phyloP scores from a whole-genome alignment of 2,329 filamentous ascomycete genomes.

The Stagonosporopsis tanaceti region DNA sequence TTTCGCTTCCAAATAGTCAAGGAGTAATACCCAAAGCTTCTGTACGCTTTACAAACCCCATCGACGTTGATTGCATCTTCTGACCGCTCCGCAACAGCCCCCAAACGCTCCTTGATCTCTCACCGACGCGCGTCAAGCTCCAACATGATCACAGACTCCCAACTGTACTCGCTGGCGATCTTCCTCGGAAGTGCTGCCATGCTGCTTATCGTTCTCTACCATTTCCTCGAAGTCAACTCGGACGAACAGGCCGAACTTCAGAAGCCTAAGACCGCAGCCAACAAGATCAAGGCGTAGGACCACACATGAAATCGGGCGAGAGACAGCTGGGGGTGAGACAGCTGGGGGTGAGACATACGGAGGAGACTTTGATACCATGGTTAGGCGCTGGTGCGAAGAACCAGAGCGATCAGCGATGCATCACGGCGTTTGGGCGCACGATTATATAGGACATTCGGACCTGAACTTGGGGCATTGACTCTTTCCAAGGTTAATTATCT shows the following conservation, averaged over 20 bases:
- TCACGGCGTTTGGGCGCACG: conserved; percentile 21
- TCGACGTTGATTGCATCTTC: conserved; percentile 6
- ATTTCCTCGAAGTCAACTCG: conserved; percentile 96
- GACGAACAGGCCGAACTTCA: conserved; percentile 55
- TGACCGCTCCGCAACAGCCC: conserved; percentile 30
- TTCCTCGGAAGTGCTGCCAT: conserved; percentile 90
- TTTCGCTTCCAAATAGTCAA: conserved; percentile 1
- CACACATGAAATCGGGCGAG: conserved; percentile 4
- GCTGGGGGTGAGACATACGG: neutral
- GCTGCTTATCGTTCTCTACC: conserved; percentile 92
- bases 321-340: neutral
- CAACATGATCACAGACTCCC: conserved; percentile 92
- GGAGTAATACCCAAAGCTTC: neutral
- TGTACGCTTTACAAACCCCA: conserved; percentile 2
- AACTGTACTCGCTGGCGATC: conserved; percentile 90
- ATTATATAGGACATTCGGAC: neutral
- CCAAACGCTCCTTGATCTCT: conserved; percentile 24
- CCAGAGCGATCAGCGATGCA: conserved; percentile 18
- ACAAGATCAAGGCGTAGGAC: conserved; percentile 37
- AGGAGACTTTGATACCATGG: conserved; percentile 21
- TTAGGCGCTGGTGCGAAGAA: neutral
- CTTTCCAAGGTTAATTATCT: conserved; percentile 5
- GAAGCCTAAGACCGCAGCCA: conserved; percentile 38
- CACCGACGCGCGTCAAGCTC: conserved; percentile 40
- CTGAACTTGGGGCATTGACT: conserved; percentile 6